Conservation (phyloP, 345 rosid genomes). For the Punica granatum region DNA sequence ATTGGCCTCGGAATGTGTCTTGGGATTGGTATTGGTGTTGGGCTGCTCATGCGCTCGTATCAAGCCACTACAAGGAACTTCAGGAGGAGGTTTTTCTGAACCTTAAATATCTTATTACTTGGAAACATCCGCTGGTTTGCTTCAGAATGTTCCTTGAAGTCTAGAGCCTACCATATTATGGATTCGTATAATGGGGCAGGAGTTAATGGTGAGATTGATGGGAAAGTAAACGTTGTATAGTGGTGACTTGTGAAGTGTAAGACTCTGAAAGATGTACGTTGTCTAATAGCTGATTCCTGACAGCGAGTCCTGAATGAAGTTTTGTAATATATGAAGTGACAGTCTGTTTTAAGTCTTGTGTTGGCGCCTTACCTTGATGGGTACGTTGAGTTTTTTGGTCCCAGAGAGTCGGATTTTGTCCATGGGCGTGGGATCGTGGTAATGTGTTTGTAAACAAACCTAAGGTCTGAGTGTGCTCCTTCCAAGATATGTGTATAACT, state of each 20-base stretch:
- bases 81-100: slow-evolving; percentile 76
- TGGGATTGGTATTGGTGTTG: slow-evolving; percentile 88
- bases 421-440: not conserved
- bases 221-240: not conserved
- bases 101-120: not conserved
- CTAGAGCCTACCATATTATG: not conserved
- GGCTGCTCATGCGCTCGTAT: slow-evolving; percentile 89
- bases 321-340: not conserved
- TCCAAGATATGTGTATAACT: not conserved
- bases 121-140: not conserved
- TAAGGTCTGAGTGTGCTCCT: not conserved
- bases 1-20: slow-evolving; percentile 94
- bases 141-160: not conserved
- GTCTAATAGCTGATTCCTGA: not conserved
- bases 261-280: not conserved
- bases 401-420: not conserved
- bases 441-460: not conserved
- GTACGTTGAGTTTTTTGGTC: not conserved
- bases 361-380: not conserved
- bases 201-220: not conserved
- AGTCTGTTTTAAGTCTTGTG: not conserved
- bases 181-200: not conserved
- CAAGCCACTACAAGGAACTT: slow-evolving; percentile 89
- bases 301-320: not conserved
- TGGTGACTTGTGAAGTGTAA: not conserved